A percentile compares a stretch with the other conserved stretches of the same genome.
phyloP scores from a whole-genome alignment of 2,329 filamentous ascomycete genomes.

The Neurospora sp. region DNA sequence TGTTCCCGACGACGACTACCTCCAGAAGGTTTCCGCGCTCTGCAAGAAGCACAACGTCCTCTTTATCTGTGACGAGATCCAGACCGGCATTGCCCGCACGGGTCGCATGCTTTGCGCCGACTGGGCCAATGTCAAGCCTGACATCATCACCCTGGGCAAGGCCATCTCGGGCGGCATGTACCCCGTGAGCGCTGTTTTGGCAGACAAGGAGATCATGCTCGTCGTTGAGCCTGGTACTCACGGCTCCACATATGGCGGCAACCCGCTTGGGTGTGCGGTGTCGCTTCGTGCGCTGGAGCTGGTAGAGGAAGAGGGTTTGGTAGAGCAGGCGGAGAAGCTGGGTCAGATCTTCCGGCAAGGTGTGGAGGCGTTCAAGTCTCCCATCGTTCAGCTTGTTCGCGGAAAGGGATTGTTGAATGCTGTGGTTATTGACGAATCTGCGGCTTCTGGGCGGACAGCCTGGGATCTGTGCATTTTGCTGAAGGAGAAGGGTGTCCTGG shows the following conservation, averaged over 20 bases:
- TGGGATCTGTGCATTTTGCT: slow-evolving; percentile 96
- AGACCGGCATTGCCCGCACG: slow-evolving; percentile 92
- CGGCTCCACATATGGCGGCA: slow-evolving; percentile 96
- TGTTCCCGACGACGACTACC: slow-evolving; percentile 84
- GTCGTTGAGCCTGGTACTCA: slow-evolving; percentile 94
- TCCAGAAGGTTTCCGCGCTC: slow-evolving; percentile 66
- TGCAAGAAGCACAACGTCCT: slow-evolving; percentile 95
- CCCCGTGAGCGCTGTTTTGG: slow-evolving; percentile 89
- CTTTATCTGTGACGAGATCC: slow-evolving; percentile 96
- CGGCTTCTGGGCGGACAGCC: slow-evolving; percentile 74
- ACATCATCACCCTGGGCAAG: slow-evolving; percentile 90
- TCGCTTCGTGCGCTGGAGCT: slow-evolving; percentile 92
- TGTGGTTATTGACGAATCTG: slow-evolving; percentile 86
- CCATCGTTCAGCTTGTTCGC: slow-evolving; percentile 71
- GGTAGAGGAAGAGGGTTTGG: slow-evolving; percentile 82
- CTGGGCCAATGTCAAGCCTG: slow-evolving; percentile 91
- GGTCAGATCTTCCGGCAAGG: slow-evolving; percentile 78
- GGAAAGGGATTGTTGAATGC: slow-evolving; percentile 94
- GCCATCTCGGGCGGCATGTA: slow-evolving; percentile 98
- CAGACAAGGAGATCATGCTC: slow-evolving; percentile 84
- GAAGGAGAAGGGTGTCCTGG: slow-evolving; percentile 89
- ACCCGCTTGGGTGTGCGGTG: slow-evolving; percentile 89
- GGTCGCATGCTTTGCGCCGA: slow-evolving; percentile 89
- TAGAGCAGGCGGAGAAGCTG: slow-evolving; percentile 68
- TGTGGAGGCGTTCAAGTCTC: slow-evolving; percentile 62